Evolutionary conservation across 495 filamentous ascomycete species (phyloP), one percentile per base, ranked within the genome.

Genomic region (Xylaria grammica): DNA sequence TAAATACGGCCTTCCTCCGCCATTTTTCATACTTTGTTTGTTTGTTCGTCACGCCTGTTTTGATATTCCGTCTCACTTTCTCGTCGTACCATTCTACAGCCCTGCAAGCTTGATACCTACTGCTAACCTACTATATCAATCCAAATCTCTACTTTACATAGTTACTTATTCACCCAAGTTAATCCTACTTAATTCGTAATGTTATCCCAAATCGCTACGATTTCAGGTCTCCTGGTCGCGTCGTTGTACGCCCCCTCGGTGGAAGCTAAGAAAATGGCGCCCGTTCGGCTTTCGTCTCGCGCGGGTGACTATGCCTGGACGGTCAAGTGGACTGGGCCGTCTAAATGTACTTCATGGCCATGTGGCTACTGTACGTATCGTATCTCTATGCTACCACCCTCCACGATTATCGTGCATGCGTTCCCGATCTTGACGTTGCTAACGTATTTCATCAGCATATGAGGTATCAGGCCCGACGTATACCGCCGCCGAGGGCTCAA

Each of bases 351-450:
- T 19, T 45, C 49, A 3, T 63, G 36, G 36, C 60, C 60, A 19
- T 63, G 60, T 26, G 15, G 30, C 7, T 63, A 53, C 38, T 63
- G 58, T 61, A 52, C 19, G 58, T 60, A 27, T 40, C 32, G 42
- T 17, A 42, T 40, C 8, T 50, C n/a, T n/a, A n/a, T n/a, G n/a
- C n/a, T n/a, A n/a, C n/a, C 46, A 15, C 3, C 20, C 10, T 7
- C 19, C 11, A 50, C n/a, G 11, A 30, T 10, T 5, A 13, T 45
- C 19, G 15, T 6, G 26, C 7, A 46, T 46, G 2, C 30, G 26
- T 22, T 5, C n/a, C 8, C n/a, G 7, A 20, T 7, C 19, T 48
- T n/a, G 10, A 8, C 20, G 19, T 30, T 1, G 48, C 58, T 61
- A 61, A 61, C 22, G 19, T 9, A 20, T 26, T 30, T 8, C 6